A percentile compares a stretch with the other conserved stretches of the same genome.
Conservation (phyloP, 805 yeast species). For the Tetrapisispora phaffii region DNA sequence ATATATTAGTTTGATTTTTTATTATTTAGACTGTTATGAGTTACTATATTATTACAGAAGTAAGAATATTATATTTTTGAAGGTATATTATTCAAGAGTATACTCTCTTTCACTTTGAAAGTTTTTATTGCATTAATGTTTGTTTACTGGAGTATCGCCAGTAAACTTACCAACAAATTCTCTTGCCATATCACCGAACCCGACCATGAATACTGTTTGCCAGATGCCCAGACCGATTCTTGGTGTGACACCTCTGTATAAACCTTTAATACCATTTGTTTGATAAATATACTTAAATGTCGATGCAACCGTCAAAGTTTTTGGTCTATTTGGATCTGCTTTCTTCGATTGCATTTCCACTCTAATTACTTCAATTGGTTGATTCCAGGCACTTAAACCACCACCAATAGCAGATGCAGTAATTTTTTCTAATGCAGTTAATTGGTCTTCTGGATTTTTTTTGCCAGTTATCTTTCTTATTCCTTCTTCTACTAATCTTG, state of each 20-base stretch:
- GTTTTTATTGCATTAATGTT: background rate
- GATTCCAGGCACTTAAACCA: constrained; percentile 97
- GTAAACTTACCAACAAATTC: constrained; percentile 55
- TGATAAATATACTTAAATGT: constrained; percentile 77
- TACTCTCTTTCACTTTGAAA: background rate
- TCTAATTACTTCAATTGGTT: constrained; percentile 95
- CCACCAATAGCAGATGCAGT: constrained; percentile 88
- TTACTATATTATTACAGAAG: background rate
- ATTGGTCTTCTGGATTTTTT: constrained; percentile 43
- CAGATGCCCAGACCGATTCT: constrained; percentile 93
- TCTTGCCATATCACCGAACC: constrained; percentile 88
- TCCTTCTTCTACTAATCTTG: constrained; percentile 81
- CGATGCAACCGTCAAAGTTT: constrained; percentile 67
- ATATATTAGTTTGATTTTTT: too few relatives aligned
- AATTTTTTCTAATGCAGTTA: constrained; percentile 72
- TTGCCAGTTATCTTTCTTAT: constrained; percentile 60
- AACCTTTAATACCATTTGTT: constrained; percentile 77
- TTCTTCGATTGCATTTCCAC: constrained; percentile 97
- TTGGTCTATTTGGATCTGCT: constrained; percentile 90
- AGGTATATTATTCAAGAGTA: too few relatives aligned
- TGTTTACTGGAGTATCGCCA: constrained; percentile 32
- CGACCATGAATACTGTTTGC: constrained; percentile 99
- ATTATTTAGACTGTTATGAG: background rate
- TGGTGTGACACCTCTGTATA: constrained; percentile 94
- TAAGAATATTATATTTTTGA: too few relatives aligned